A percentile compares a stretch with the other conserved stretches of the same genome.
Evolutionary conservation across 1,284 basidiomycete genomes (phyloP).

Genomic region (Xerocomus amazonicus): DNA sequence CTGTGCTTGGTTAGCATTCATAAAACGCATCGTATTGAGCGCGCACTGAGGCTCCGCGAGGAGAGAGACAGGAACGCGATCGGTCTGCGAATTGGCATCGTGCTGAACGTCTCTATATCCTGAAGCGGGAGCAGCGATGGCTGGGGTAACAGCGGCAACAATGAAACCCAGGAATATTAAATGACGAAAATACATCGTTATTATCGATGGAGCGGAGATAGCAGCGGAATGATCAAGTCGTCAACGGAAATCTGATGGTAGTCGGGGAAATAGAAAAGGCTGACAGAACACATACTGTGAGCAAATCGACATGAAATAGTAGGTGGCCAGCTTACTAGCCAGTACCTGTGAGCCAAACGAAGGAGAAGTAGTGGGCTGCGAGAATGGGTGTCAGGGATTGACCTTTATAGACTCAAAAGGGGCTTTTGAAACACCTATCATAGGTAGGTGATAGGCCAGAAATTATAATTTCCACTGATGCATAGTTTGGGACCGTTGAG

Average conservation of each 20-base stretch:
- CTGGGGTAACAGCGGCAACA: slow-evolving; percentile 1
- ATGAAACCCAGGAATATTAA: slow-evolving; percentile 5
- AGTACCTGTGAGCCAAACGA: slow-evolving; percentile 18
- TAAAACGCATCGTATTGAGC: not conserved
- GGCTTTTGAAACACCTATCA: too few species aligned
- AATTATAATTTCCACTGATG: too few species aligned
- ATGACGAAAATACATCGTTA: slow-evolving; percentile 7
- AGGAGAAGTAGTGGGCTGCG: not conserved
- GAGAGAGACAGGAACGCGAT: not conserved
- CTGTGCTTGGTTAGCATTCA: not conserved
- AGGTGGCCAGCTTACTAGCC: slow-evolving; percentile 15
- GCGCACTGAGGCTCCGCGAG: not conserved
- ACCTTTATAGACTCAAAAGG: slow-evolving; percentile 4
- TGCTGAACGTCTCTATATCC: not conserved
- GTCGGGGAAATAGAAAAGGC: not conserved
- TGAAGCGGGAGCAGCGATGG: slow-evolving; percentile 1
- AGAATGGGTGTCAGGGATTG: not conserved
- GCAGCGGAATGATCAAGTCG: slow-evolving; percentile 4
- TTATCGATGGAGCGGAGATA: not conserved
- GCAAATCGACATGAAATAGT: not conserved
- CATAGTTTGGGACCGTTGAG: too few species aligned
- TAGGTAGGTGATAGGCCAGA: too few species aligned
- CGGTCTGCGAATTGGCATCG: not conserved
- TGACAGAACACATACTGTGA: not conserved
- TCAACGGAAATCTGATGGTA: slow-evolving; percentile 3